Evolutionary conservation across 441 rosid genomes (phyloP), one percentile per base, ranked within the genome.

Genomic region (Euphorbia corollata): DNA sequence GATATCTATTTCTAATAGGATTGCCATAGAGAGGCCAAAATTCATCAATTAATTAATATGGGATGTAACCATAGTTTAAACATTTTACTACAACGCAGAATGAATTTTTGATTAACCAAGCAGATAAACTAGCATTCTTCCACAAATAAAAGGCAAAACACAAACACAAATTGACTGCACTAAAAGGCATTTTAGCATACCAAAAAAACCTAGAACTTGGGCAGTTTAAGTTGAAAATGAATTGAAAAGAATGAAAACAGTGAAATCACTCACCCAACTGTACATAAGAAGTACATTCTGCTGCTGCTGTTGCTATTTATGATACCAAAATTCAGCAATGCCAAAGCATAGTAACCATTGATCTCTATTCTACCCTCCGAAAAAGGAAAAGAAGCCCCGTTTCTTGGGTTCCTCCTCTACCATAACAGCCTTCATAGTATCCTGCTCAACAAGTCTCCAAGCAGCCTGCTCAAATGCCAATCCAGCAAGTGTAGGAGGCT

Each of bases 381-480:
- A 88, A 70, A 90, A 87, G 0, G 98, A 90, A 86, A 93, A 90
- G 63, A 88, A 86, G 0, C 98, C 94, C 0, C 86, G 84, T 68
- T 82, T 90, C 81, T 92, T 90, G 8, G 98, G 98, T 78, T 88
- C 96, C 71, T 90, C 97, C 81, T 92, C 97, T 27, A 88, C 67
- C 96, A 92, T 85, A 59, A 92, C 98, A 75, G 98, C 96, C 78
- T 85, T 79, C 97, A 92, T 90, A 43, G 90, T 90, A 76, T 92
- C 97, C 82, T 88, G 96, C 83, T 90, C 96, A 20, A 92, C 97
- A 20, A 92, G 88, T 72, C 98, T 85, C 98, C 98, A 92, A 7
- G 97, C 98, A 4, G 98, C 97, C 81, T 92, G 98, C 83, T 92
- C 97, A 9, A 92, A 90, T 0, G 98, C 97, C 85, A 92, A 67